Evolutionary conservation across 2,329 filamentous ascomycete genomes (phyloP), one percentile per base, ranked within the genome.

Genomic region (Aaosphaeria arxii): DNA sequence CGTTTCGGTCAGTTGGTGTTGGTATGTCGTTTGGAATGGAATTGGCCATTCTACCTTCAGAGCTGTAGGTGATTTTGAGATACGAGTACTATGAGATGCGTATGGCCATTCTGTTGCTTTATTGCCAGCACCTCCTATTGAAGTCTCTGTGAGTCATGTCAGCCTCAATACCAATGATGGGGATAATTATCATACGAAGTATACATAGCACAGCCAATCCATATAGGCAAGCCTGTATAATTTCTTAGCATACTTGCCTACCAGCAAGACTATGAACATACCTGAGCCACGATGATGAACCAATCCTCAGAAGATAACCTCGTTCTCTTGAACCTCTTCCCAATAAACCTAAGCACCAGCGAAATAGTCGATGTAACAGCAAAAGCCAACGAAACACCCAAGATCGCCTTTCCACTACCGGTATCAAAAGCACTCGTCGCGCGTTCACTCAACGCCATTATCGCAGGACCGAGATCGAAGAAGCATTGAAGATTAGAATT

Each of bases 261-360:
- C 33, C 11, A 28, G 29, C 7, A 24, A 32, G 32, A 36, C 17
- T 24, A 24, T 24, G 3, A 11, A 35, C 33, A 11, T 32, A 49
- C 49, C 44, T 51, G 46, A 24, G 49, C 49, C 11, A 43, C 43
- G 30, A 54, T 46, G n/a, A 54, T 51, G 9, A 45, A 11, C 44
- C 43, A 49, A 36, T 49, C 49, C 41, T 51, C 51, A 2, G 46
- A 38, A 2, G 35, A 45, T 29, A 51, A 7, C 4, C 32, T 44
- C 5, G 46, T 43, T 29, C 35, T 46, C 29, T 51, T 46, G 36
- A 49, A 43, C 11, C 44, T 51, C 31, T 51, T 54, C 3, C 43
- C 46, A 11, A 44, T 28, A 30, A 54, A 47, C 7, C 51, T 45
- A 40, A 51, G 49, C 7, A 51, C 36, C 11, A 54, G 30, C 9